phyloP scores from a whole-genome alignment of 1,139 yeast genomes.

The Yamadazyma mexicana region DNA sequence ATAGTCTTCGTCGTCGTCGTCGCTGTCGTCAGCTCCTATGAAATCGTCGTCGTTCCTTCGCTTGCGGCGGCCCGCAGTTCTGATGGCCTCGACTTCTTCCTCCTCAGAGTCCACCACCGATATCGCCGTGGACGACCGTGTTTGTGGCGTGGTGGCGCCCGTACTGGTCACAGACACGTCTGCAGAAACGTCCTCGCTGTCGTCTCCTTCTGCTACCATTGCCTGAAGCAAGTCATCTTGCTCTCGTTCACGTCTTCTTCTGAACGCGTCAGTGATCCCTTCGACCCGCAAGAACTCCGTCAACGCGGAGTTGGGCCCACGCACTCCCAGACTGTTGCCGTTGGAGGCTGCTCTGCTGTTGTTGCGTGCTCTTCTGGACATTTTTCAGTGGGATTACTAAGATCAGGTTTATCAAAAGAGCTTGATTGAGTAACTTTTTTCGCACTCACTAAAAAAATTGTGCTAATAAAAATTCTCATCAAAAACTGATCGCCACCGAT shows the following conservation, averaged over 20 bases:
- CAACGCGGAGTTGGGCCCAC: conserved; percentile 79
- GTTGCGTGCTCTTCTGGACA: conserved; percentile 22
- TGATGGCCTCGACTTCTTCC: conserved; percentile 24
- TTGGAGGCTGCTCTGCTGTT: not conserved
- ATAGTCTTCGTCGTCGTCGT: conserved; percentile 30
- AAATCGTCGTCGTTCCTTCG: conserved; percentile 19
- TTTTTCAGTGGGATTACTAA: conserved; percentile 10
- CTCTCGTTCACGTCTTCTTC: conserved; percentile 51
- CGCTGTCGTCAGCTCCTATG: conserved; percentile 18
- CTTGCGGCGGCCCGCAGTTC: conserved; percentile 43
- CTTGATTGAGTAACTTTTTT: too few species aligned
- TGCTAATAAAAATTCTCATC: not conserved
- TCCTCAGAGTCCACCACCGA: conserved; percentile 14
- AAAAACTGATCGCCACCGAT: conserved; percentile 6
- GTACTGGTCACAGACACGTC: conserved; percentile 1
- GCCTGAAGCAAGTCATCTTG: conserved; percentile 8
- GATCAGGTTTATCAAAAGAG: too few species aligned
- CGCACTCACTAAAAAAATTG: not conserved
- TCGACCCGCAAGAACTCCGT: conserved; percentile 75
- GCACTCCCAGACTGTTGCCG: conserved; percentile 37
- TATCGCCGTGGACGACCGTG: not conserved
- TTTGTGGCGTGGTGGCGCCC: conserved; percentile 1
- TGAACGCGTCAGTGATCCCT: conserved; percentile 84
- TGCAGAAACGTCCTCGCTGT: conserved; percentile 5
- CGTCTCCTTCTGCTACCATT: conserved; percentile 4